Evolutionary conservation across 306 rosid genomes (phyloP), one percentile per base, ranked within the genome.

Genomic region (Prunus mongolica): DNA sequence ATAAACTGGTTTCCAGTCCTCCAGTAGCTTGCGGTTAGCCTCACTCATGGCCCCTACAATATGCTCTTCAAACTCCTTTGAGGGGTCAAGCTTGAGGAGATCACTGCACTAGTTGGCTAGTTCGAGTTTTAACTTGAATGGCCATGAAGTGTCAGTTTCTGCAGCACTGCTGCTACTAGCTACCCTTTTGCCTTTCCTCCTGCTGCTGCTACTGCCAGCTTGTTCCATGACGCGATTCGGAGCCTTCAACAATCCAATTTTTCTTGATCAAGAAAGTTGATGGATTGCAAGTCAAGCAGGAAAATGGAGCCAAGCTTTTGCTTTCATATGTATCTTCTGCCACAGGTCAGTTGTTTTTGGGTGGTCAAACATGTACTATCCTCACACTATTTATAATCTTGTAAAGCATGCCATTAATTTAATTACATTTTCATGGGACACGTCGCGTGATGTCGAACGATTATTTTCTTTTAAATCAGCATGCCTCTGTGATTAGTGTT

Each of bases 61-160:
- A n/a, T 6, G 8, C 28, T 87, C 89, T 76, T 86, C 89, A 25
- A 89, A 86, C 64, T 87, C 85, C 71, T 78, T 80, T 1, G 76
- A 64, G 19, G 82, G 78, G 12, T 71, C 71, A 51, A 89, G 80
- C 77, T 87, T 89, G 77, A 84, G 81, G 79, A 87, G 78, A 25
- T 86, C 85, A 86, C 85, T 82, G 0, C 75, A 74, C 70, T 87
- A 65, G 52, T 52, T 3, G 76, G 82, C 86, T 0, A 68, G 69
- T 8, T 84, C 65, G 22, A 89, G 88, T 70, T 69, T 89, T 47
- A 86, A 77, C 67, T 87, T 81, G 24, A 81, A 72, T 44, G 91
- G 87, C 89, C 89, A 89, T 6, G 75, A 64, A 74, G 72, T 66
- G 11, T 72, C 25, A 1, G 30, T 24, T 58, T 58, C 30, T 24